Evolutionary conservation across 176 grass and related monocot species (phyloP), one percentile per base, ranked within the genome.

Genomic region (Carex scoparia): DNA sequence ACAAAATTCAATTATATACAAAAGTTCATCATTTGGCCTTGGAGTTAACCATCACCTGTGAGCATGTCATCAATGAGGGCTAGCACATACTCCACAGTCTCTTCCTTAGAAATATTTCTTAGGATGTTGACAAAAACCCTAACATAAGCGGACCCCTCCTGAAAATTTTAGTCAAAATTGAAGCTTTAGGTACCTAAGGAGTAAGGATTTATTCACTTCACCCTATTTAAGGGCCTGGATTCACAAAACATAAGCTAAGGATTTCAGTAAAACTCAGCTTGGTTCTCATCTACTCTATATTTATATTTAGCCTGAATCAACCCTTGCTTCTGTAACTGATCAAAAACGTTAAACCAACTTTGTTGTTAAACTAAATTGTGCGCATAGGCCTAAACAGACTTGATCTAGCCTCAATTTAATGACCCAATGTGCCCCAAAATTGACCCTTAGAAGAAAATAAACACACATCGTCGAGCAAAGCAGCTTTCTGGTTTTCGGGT

Each of bases 31-130:
- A 79, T 44, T 81, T 61, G 32, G 54, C 23, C 32, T 58, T 80
- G 56, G 63, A 44, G 57, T 81, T 84, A 83, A 65, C 80, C 14
- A 79, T 40, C 57, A 98, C 96, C 94, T 88, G 90, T 81, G 86
- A 98, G 91, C 85, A 98, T 95, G 53, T 98, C 93, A 89, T 95
- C 96, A 88, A 98, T 89, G 54, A 98, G 91, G 51, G 96, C 93
- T 86, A 98, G 84, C 65, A 92, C 96, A 74, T 98, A 98, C 85
- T 98, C 96, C 60, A 95, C 90, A 49, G 96, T 94, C 46, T 98
- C 96, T 90, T 98, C 96, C 87, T 98, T 95, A 1, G 91, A 94
- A 85, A 95, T 88, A 38, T 84, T 89, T 83, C 77, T 69, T 59
- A 98, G 69, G 66, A 98, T 95, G 88, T 95, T 93, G 82, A 95